Conservation (phyloP, 2,329 filamentous ascomycete genomes). For the Aspergillus unguis region DNA sequence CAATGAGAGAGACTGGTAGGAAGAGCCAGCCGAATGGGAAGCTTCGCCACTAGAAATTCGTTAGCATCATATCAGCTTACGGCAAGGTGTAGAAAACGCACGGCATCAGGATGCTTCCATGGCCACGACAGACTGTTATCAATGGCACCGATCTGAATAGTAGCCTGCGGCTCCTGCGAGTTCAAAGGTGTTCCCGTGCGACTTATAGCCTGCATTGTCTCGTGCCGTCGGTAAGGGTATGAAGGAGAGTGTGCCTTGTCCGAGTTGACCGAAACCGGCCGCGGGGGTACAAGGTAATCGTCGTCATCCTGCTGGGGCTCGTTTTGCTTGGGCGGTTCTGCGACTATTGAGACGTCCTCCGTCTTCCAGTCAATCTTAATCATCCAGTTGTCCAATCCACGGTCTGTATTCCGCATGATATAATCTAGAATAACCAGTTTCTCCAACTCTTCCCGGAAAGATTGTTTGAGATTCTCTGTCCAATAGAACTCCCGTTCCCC, state of each 20-base stretch:
- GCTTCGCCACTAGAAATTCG: conserved; percentile 60
- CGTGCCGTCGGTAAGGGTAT: conserved; percentile 71
- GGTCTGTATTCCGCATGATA: conserved; percentile 97
- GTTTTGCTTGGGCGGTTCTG: conserved; percentile 72
- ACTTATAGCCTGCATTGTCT: conserved; percentile 75
- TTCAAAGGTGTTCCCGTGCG: conserved; percentile 53
- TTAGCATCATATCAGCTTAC: conserved; percentile 18
- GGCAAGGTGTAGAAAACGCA: conserved; percentile 36
- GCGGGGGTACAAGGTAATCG: conserved; percentile 51
- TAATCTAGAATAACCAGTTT: conserved; percentile 97
- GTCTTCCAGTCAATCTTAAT: conserved; percentile 87
- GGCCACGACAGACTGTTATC: conserved; percentile 98
- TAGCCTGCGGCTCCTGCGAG: conserved; percentile 48
- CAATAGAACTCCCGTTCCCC: conserved; percentile 64
- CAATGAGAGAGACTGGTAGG: conserved; percentile 91
- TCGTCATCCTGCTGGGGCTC: conserved; percentile 46
- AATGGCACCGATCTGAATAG: conserved; percentile 82
- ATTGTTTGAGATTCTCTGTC: conserved; percentile 84
- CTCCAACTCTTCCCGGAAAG: conserved; percentile 91
- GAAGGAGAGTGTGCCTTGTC: conserved; percentile 41
- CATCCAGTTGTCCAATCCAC: conserved; percentile 99
- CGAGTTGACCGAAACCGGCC: conserved; percentile 58
- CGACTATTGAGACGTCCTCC: conserved; percentile 78
- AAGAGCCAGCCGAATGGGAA: conserved; percentile 99
- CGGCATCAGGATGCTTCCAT: conserved; percentile 96